These are phyloP conservation scores for Brassica cretica DNA, from an alignment of 345 rosid species.

Conservation along the genomic window DNA sequence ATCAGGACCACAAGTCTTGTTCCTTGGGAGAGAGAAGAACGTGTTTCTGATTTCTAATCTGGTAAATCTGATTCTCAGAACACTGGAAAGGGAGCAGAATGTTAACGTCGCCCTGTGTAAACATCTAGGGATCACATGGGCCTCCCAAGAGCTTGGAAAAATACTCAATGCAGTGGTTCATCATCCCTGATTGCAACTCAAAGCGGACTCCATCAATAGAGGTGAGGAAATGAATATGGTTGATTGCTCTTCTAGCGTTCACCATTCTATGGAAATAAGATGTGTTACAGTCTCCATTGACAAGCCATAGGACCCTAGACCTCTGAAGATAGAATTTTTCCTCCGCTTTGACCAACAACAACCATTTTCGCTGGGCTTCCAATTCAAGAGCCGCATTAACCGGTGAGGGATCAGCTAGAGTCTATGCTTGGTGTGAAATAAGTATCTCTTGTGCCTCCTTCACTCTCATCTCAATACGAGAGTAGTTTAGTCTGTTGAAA, in stretches of 20 bases:
- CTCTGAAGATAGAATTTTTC: background rate
- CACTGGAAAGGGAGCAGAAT: background rate
- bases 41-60: background rate
- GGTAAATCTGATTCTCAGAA: background rate
- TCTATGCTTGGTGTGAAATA: background rate
- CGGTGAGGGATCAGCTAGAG: background rate
- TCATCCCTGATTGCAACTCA: background rate
- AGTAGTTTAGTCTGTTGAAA: background rate
- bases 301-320: background rate
- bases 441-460: background rate
- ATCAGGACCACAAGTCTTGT: background rate
- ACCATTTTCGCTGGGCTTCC: background rate
- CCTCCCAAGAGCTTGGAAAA: no score
- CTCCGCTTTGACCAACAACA: background rate
- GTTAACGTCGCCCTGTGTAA: background rate
- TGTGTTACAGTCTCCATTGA: background rate
- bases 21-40: background rate
- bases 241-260: background rate
- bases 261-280: background rate
- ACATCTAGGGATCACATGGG: background rate
- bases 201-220: background rate
- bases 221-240: background rate
- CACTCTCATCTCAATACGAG: background rate
- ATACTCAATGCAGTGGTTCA: no score
- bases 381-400: background rate